phyloP scores from a whole-genome alignment of 2,329 filamentous ascomycete genomes.

The Beauveria sp. region DNA sequence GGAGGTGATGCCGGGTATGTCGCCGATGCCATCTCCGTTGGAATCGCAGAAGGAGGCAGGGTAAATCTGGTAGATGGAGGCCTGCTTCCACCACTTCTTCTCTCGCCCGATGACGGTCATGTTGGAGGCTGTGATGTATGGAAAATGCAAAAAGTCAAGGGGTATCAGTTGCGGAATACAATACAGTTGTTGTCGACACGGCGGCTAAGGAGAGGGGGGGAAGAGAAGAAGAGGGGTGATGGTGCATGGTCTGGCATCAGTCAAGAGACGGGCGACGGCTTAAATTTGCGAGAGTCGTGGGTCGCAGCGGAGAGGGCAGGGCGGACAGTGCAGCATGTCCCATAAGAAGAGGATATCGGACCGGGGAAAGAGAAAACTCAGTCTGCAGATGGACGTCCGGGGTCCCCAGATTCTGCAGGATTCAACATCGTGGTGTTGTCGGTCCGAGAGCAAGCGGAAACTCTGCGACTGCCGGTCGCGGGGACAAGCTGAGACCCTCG shows the following conservation, averaged over 20 bases:
- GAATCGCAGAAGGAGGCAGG: conserved; percentile 50
- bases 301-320: neutral
- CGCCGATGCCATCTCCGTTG: conserved; percentile 52
- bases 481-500: neutral
- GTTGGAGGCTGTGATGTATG: neutral
- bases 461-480: neutral
- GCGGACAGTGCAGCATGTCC: neutral
- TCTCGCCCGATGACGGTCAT: conserved; percentile 19
- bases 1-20: conserved; percentile 54
- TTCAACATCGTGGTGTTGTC: neutral
- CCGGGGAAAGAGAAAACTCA: neutral
- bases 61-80: conserved; percentile 52
- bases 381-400: neutral
- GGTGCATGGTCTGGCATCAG: neutral
- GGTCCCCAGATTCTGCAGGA: neutral
- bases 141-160: neutral
- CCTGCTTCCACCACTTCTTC: conserved; percentile 48
- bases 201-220: neutral
- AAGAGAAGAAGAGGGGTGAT: neutral
- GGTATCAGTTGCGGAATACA: neutral
- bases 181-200: no score
- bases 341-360: neutral
- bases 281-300: conserved; percentile 3
- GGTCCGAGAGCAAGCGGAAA: neutral
- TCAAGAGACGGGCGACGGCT: neutral